Conservation (phyloP, 2,329 filamentous ascomycete species). For the Sclerotinia spermophila region DNA sequence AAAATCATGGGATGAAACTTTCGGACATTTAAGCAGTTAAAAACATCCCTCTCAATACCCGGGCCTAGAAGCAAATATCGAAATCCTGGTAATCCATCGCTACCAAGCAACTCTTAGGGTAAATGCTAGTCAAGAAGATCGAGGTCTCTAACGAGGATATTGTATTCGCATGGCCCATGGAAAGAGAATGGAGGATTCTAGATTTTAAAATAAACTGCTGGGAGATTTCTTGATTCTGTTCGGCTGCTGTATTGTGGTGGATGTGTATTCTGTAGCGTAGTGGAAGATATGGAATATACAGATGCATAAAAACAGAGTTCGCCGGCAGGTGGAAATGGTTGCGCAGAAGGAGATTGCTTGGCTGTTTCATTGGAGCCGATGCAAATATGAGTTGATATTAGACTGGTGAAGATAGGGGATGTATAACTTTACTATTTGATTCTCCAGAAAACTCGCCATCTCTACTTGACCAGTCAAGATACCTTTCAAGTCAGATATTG, state of each 20-base stretch:
- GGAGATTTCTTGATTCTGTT: neutral
- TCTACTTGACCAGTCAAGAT: neutral
- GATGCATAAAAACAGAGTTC: neutral
- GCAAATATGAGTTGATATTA: neutral
- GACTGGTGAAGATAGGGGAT: neutral
- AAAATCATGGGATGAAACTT: neutral
- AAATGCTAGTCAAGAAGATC: too few species aligned
- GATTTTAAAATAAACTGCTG: neutral
- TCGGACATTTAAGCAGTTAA: neutral
- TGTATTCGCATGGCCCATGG: too few species aligned
- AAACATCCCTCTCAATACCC: neutral
- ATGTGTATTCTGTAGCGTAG: too few species aligned
- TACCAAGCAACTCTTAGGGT: too few species aligned
- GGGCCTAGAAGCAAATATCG: neutral
- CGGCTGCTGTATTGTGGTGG: neutral
- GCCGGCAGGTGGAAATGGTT: neutral
- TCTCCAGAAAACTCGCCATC: neutral
- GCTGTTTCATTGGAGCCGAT: neutral
- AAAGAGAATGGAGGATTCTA: neutral
- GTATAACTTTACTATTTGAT: neutral
- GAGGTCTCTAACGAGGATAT: too few species aligned
- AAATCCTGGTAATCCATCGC: neutral
- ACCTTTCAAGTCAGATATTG: constrained; percentile 63
- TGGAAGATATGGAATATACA: neutral
- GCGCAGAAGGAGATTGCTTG: neutral